phyloP scores from a whole-genome alignment of 2,329 filamentous ascomycete species.

The Paraphoma chrysanthemicola region DNA sequence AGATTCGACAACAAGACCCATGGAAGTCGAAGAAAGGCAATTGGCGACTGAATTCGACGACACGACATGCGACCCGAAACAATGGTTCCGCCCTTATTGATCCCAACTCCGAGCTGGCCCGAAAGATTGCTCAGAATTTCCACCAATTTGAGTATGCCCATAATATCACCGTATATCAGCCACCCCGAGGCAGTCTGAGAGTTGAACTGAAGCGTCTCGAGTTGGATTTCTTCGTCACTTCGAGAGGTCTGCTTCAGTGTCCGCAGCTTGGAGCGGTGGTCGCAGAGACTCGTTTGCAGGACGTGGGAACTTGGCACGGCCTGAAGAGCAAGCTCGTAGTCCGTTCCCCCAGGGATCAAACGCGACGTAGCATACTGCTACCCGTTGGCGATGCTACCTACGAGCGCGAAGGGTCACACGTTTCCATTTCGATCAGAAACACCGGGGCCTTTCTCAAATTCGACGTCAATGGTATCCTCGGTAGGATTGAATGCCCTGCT shows the following conservation, averaged over 20 bases:
- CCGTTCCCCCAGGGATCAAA: slow-evolving; percentile 50
- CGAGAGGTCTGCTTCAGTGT: slow-evolving; percentile 52
- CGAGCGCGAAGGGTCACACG: slow-evolving; percentile 48
- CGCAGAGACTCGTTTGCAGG: slow-evolving; percentile 59
- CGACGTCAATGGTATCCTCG: slow-evolving; percentile 61
- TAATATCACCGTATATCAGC: slow-evolving; percentile 58
- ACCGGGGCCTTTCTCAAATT: slow-evolving; percentile 57
- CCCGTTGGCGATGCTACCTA: slow-evolving; percentile 54
- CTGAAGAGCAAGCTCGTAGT: slow-evolving; percentile 66
- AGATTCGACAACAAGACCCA: slow-evolving; percentile 58
- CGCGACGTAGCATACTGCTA: slow-evolving; percentile 60
- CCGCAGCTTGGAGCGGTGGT: slow-evolving; percentile 60
- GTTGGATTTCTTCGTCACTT: slow-evolving; percentile 62
- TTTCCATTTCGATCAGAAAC: slow-evolving; percentile 49
- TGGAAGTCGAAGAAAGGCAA: slow-evolving; percentile 50
- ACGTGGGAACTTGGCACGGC: slow-evolving; percentile 67
- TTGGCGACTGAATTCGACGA: slow-evolving; percentile 47
- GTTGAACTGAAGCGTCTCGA: slow-evolving; percentile 63
- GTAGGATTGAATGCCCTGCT: slow-evolving; percentile 63
- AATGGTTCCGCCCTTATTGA: slow-evolving; percentile 54
- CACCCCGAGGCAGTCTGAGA: slow-evolving; percentile 35
- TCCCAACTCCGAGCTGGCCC: slow-evolving; percentile 53
- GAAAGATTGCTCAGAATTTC: slow-evolving; percentile 55
- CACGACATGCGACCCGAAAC: slow-evolving; percentile 31
- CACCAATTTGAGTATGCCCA: slow-evolving; percentile 55